phyloP scores from a whole-genome alignment of 495 filamentous ascomycete species.

The Niebla homalea region DNA sequence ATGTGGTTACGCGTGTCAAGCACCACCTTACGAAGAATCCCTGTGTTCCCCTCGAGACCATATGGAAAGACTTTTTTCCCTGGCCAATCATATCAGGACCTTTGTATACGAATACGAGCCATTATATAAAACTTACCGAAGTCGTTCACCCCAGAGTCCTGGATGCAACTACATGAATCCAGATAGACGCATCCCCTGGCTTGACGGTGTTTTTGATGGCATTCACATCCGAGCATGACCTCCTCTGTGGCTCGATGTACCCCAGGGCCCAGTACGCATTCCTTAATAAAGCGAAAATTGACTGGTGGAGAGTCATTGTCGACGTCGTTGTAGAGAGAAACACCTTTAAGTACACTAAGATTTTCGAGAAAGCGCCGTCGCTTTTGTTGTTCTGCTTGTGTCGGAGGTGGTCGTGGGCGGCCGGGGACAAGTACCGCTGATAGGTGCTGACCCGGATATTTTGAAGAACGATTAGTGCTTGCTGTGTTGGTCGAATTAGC shows the following conservation, averaged over 20 bases:
- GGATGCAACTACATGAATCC: conserved; percentile 8
- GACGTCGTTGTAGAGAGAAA: conserved; percentile 9
- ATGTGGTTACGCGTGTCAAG: conserved; percentile 31
- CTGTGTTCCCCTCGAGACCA: background rate
- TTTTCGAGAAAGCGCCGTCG: conserved; percentile 6
- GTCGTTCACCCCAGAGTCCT: conserved; percentile 1
- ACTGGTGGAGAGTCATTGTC: conserved; percentile 12
- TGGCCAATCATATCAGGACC: no score
- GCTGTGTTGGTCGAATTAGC: no score
- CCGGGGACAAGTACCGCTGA: background rate
- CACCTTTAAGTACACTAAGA: background rate
- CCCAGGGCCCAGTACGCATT: conserved; percentile 26
- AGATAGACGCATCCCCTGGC: conserved; percentile 26
- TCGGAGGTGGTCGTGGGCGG: conserved; percentile 3
- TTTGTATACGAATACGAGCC: conserved; percentile 1
- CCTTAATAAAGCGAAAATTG: conserved; percentile 32
- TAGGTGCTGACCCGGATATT: background rate
- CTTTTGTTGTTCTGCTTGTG: background rate
- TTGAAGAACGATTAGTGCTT: no score
- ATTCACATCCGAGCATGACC: conserved; percentile 32
- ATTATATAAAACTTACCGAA: conserved; percentile 8
- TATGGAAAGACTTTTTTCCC: conserved; percentile 29
- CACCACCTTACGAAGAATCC: conserved; percentile 9
- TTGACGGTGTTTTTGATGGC: conserved; percentile 23
- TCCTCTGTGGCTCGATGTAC: conserved; percentile 22